These are phyloP conservation scores for Rhizopogon vesiculosus DNA, from an alignment of 768 basidiomycete genomes.

Conservation along the genomic window DNA sequence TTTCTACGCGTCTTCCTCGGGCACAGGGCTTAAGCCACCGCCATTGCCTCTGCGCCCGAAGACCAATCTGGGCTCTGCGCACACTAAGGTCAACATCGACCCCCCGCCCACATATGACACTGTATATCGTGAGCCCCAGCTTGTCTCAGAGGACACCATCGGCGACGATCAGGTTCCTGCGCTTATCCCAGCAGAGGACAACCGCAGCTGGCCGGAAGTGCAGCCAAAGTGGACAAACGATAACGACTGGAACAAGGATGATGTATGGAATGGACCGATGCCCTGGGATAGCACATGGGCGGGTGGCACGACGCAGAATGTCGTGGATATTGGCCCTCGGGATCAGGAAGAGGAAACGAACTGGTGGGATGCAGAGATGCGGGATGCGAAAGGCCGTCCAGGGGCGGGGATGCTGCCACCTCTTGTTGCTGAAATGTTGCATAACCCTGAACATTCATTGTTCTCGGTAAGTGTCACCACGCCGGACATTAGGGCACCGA, in stretches of 20 bases:
- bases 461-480: constrained; percentile 50
- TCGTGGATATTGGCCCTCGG: constrained; percentile 55
- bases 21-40: constrained; percentile 19
- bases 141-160: constrained; percentile 40
- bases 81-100: constrained; percentile 29
- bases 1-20: constrained; percentile 21
- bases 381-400: constrained; percentile 46
- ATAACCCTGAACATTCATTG: constrained; percentile 68
- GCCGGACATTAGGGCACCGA: constrained; percentile 25
- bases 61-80: constrained; percentile 27
- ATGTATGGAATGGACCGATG: constrained; percentile 5
- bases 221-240: constrained; percentile 9
- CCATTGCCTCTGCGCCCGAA: constrained; percentile 30
- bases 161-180: constrained; percentile 30
- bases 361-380: constrained; percentile 63
- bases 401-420: constrained; percentile 71
- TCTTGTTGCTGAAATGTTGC: constrained; percentile 59
- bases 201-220: constrained; percentile 23
- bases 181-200: constrained; percentile 32
- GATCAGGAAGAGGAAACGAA: constrained; percentile 52
- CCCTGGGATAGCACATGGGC: constrained; percentile 26
- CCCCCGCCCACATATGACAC: constrained; percentile 24
- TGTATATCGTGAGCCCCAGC: constrained; percentile 52
- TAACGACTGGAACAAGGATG: not conserved
- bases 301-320: constrained; percentile 17